Evolutionary conservation across 1,284 basidiomycete species (phyloP), one percentile per base, ranked within the genome.

Genomic region (Wolfiporia cocos): DNA sequence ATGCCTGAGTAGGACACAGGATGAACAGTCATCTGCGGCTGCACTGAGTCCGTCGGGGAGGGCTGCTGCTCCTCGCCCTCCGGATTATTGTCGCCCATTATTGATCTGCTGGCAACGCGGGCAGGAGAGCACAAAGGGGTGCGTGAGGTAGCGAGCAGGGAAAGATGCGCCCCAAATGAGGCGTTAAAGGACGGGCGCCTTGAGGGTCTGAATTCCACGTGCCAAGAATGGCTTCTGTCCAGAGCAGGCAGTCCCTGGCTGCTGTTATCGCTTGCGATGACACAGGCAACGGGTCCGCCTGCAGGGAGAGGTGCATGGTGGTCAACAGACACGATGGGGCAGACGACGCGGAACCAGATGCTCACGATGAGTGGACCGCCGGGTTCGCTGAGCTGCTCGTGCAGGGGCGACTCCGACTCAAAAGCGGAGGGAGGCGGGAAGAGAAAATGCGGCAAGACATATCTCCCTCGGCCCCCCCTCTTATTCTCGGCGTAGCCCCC

Each of bases 1-100:
- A 76, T 65, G 52, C 63, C 64, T 28, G 72, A 68, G 59, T 75
- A 78, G 40, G 70, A 59, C 55, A 71, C 66, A 43, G 76, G 66
- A 44, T 74, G 73, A 37, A 73, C 65, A 17, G 73, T 69, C 70
- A 74, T 66, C 53, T 68, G 64, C 33, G 73, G 67, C 48, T 73
- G 70, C 42, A 70, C 60, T 22, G 62, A 49, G 59, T 70, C 67
- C 40, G 66, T 55, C 48, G 67, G 46, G 19, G 57, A 53, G 48
- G 59, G 54, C 35, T 57, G 61, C 30, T 58, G 60, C 53, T 66
- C 58, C 47, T 71, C 68, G 53, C 58, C 58, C 54, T 70, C 67
- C 49, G 61, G 59, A 51, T 57, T 56, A 50, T 57, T 52, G 55
- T 62, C 64, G 43, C 54, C 55, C 58, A 56, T 64, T 44, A 49